Conservation (phyloP, 1,284 basidiomycete genomes). For the Marasmius sp. region DNA sequence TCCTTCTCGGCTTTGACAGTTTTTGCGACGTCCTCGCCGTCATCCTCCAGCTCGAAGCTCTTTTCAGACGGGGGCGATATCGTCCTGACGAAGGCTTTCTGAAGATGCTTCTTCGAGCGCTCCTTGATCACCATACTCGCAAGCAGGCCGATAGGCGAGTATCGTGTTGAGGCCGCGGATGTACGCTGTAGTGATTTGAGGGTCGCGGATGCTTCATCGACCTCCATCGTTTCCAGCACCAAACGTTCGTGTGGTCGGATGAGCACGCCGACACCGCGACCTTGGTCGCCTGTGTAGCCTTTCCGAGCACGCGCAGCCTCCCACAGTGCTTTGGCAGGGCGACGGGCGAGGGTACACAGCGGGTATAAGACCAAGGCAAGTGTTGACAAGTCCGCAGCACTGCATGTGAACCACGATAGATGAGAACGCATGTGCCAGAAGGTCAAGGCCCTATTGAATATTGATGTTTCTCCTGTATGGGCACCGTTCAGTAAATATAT, state of each 20-base stretch:
- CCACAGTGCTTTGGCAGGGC: conserved; percentile 44
- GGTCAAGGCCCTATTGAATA: conserved; percentile 45
- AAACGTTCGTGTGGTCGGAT: conserved; percentile 51
- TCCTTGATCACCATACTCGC: conserved; percentile 48
- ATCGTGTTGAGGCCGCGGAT: conserved; percentile 12
- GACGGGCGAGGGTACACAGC: conserved; percentile 27
- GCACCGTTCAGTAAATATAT: conserved; percentile 18
- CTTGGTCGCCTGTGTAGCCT: conserved; percentile 9
- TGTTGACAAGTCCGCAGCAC: conserved; percentile 52
- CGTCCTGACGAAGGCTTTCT: conserved; percentile 49
- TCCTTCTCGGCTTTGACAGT: conserved; percentile 28
- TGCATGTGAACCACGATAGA: conserved; percentile 36
- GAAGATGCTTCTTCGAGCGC: conserved; percentile 49
- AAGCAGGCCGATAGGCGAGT: conserved; percentile 49
- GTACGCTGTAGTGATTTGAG: conserved; percentile 23
- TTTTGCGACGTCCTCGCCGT: conserved; percentile 3
- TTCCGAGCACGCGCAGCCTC: conserved; percentile 23
- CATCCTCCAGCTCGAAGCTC: conserved; percentile 23
- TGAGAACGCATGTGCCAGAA: conserved; percentile 50
- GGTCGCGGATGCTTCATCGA: conserved; percentile 46
- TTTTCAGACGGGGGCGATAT: conserved; percentile 31
- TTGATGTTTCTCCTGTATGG: conserved; percentile 31
- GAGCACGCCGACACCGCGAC: conserved; percentile 16
- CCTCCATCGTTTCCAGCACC: conserved; percentile 49
- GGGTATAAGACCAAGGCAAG: conserved; percentile 53